Evolutionary conservation across 2,329 filamentous ascomycete species (phyloP).

Genomic region (Trichoderma arundinaceum): DNA sequence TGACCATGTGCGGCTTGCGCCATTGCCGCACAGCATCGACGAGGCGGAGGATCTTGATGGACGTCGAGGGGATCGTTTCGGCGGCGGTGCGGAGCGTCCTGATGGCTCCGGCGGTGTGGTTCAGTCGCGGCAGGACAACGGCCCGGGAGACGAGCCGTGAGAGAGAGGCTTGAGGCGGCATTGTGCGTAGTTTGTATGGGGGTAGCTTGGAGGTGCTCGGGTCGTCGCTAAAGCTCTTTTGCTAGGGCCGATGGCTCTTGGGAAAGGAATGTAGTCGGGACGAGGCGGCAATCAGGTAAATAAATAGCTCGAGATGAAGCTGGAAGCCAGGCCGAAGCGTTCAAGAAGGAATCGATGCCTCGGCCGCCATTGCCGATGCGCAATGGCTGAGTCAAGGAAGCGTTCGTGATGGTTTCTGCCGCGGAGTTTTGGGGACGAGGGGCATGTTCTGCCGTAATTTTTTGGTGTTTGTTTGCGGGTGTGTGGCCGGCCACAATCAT

Average conservation of each 20-base stretch:
- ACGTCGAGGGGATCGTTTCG: conserved; percentile 60
- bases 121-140: conserved; percentile 14
- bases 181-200: not conserved
- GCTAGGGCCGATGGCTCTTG: too few species aligned
- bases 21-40: conserved; percentile 73
- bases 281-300: not conserved
- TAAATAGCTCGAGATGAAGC: conserved; percentile 6
- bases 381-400: conserved; percentile 39
- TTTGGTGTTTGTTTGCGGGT: not conserved
- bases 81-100: conserved; percentile 35
- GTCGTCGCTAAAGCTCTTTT: not conserved
- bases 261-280: not conserved
- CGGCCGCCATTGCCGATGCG: conserved; percentile 43
- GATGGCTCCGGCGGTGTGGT: conserved; percentile 21
- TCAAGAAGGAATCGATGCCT: conserved; percentile 32
- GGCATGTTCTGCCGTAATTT: conserved; percentile 10
- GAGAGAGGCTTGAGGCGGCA: conserved; percentile 21
- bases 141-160: conserved; percentile 25
- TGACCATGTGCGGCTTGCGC: conserved; percentile 68
- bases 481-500: not conserved
- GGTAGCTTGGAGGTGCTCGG: not conserved
- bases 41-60: conserved; percentile 76
- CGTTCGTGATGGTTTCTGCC: conserved; percentile 55
- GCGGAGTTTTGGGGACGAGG: conserved; percentile 53
- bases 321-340: conserved; percentile 18